These are phyloP conservation scores for Plasmodium fragile DNA, from an alignment of 169 alveolate genomes.

Conservation along the genomic window DNA sequence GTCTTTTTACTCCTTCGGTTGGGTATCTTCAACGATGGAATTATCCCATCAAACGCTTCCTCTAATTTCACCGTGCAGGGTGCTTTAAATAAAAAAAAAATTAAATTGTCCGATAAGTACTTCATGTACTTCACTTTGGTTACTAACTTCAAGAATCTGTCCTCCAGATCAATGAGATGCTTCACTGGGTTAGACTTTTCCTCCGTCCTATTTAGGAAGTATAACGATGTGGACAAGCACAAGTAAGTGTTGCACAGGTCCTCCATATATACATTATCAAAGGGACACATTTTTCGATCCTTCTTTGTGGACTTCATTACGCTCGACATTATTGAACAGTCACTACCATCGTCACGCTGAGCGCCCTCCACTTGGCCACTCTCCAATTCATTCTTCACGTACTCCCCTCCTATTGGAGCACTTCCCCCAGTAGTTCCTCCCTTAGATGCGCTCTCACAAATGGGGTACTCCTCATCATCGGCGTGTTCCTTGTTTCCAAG, in stretches of 20 bases:
- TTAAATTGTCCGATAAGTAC: conserved; percentile 57
- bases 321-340: conserved; percentile 20
- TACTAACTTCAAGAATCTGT: conserved; percentile 32
- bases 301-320: conserved; percentile 22
- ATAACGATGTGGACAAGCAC: conserved; percentile 42
- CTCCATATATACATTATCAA: conserved; percentile 47
- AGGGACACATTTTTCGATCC: background rate
- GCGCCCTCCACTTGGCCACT: background rate
- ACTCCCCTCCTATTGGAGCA: background rate
- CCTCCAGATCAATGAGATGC: conserved; percentile 47
- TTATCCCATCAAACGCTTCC: conserved; percentile 32
- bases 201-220: conserved; percentile 48
- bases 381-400: background rate
- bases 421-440: background rate
- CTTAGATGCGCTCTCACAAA: background rate
- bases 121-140: conserved; percentile 53
- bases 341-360: background rate
- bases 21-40: conserved; percentile 29
- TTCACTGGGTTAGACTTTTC: conserved; percentile 44
- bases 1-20: conserved; percentile 12
- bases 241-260: conserved; percentile 45
- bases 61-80: conserved; percentile 56
- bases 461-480: background rate
- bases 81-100: conserved; percentile 42
- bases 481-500: background rate